Base-by-base conservation (phyloP, 2,329 filamentous ascomycete genomes). In the Akanthomyces lecanii region DNA sequence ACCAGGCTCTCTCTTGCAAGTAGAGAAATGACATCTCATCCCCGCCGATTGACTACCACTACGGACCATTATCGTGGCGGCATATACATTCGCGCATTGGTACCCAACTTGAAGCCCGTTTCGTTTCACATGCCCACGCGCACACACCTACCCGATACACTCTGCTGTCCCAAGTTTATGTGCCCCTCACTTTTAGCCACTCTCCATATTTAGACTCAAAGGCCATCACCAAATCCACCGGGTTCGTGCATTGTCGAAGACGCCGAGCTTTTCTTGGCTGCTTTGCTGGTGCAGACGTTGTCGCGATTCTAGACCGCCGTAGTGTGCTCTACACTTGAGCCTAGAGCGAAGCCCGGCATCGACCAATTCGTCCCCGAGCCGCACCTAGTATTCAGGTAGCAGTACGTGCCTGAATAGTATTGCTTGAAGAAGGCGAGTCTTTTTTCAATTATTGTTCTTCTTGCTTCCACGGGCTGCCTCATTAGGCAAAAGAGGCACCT, bases 51-150 rank as follows among this genome's bases (percentile, higher is more conserved):
- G 28, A 8, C 28, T 21, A 21, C 21, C 21, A 21, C 21, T 21
- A 21, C 10, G n/a, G 36, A n/a, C 5, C 23, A 25, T 30, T 25
- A 7, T 48, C 30, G 30, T 50, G 25, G 12, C 21, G 36, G 21
- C 30, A 36, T n/a, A 14, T 55, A 10, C n/a, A 18, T 2, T 4
- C 18, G 30, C 52, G 52, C 52, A 54, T 44, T 51, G 57, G n/a
- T 52, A 25, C 57, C 58, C 36, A 40, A 54, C n/a, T 42, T 61
- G 58, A 61, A 38, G 58, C 40, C 50, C 50, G 58, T 54, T 61
- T 61, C 50, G 58, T 61, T 61, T 61, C 58, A 61, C 28, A 48
- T 54, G 50, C 28, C 54, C 48, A 54, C 30, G 58, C 42, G 28
- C 40, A 53, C 54, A 7, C 10, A 48, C 58, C 50, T 48, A 53